phyloP scores from a whole-genome alignment of 2,329 filamentous ascomycete genomes.

The Tympanopsis confertula region DNA sequence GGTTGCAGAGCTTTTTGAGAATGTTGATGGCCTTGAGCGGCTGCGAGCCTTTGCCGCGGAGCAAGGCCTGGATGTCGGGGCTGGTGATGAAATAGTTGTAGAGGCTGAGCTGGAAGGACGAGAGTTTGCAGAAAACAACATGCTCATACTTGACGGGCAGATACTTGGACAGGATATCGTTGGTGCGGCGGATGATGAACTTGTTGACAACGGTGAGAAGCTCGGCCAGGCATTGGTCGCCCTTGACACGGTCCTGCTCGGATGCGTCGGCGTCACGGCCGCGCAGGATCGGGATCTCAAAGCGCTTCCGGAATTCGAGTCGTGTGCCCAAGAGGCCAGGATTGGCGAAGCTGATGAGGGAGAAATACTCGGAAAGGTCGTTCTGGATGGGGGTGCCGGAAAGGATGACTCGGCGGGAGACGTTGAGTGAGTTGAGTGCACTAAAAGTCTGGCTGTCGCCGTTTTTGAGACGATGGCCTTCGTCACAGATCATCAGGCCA shows the following conservation, averaged over 20 bases:
- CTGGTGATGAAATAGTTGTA: conserved; percentile 98
- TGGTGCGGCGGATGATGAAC: conserved; percentile 94
- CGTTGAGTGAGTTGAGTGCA: conserved; percentile 83
- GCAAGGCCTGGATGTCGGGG: conserved; percentile 81
- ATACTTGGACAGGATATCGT: conserved; percentile 96
- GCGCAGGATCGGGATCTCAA: conserved; percentile 81
- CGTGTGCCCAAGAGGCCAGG: conserved; percentile 81
- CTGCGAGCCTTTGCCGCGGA: conserved; percentile 88
- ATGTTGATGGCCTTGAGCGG: conserved; percentile 93
- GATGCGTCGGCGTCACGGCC: conserved; percentile 84
- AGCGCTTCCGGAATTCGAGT: conserved; percentile 84
- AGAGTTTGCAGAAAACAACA: conserved; percentile 92
- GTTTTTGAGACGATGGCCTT: conserved; percentile 93
- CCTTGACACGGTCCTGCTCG: conserved; percentile 69
- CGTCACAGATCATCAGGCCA: conserved; percentile 85
- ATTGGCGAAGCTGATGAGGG: conserved; percentile 91
- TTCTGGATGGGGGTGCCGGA: conserved; percentile 98
- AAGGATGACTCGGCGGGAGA: conserved; percentile 81
- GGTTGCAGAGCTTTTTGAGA: conserved; percentile 96
- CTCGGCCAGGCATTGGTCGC: conserved; percentile 72
- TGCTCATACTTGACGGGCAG: conserved; percentile 97
- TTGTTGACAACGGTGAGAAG: conserved; percentile 84
- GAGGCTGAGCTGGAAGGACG: conserved; percentile 84
- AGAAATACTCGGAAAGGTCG: conserved; percentile 95
- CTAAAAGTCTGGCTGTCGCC: conserved; percentile 91